A percentile compares a stretch with the other conserved stretches of the same genome.
phyloP scores from a whole-genome alignment of 306 rosid species.

The Castanea mollissima region DNA sequence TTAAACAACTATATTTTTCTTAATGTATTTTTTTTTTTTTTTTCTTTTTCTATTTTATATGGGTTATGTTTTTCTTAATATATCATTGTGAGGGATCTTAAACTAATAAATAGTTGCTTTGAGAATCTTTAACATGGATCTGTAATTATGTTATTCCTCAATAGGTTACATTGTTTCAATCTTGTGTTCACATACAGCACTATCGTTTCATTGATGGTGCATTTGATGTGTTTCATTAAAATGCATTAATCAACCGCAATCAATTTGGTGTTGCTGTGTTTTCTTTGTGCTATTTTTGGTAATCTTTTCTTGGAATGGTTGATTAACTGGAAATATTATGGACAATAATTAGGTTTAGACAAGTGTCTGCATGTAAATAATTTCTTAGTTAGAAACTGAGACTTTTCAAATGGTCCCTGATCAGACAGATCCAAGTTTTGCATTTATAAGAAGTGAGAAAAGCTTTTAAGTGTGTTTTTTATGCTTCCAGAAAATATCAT shows the following conservation, averaged over 20 bases:
- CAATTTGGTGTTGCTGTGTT: no score
- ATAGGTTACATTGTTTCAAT: background rate
- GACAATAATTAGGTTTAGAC: background rate
- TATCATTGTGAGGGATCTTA: background rate
- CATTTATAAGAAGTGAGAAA: background rate
- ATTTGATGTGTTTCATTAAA: no score
- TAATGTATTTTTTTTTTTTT: no score
- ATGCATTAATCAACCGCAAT: no score
- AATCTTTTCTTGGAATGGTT: no score
- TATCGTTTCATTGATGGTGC: no score
- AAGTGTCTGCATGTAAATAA: background rate
- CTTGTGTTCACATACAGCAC: background rate
- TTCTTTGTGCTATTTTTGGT: no score
- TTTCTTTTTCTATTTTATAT: no score
- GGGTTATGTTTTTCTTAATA: background rate
- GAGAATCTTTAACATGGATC: background rate
- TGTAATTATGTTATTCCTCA: background rate
- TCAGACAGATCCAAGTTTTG: background rate
- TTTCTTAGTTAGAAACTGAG: background rate
- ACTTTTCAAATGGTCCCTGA: background rate
- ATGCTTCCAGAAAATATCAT: background rate
- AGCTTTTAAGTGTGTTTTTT: background rate
- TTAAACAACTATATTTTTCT: background rate
- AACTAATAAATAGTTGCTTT: background rate
- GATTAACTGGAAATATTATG: no score